A percentile compares a stretch with the other conserved stretches of the same genome.
These are phyloP conservation scores for Cyclotella cryptica DNA, from an alignment of 108 stramenopile genomes.

Conservation along the genomic window DNA sequence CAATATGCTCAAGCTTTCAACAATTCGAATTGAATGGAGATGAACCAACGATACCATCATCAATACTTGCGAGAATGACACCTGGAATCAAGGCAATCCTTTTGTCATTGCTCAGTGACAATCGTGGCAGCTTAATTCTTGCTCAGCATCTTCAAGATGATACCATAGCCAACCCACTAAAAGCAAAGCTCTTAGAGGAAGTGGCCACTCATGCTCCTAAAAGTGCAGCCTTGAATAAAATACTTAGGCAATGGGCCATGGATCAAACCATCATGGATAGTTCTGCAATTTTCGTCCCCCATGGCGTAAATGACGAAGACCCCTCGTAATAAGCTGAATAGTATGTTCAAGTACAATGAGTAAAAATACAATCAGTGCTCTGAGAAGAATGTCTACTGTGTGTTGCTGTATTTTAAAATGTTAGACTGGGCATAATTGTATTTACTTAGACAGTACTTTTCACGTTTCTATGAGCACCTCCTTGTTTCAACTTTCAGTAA, in stretches of 20 bases:
- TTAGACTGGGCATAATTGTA: too few species aligned
- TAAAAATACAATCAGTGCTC: too few species aligned
- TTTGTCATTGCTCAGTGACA: constrained; percentile 23
- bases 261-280: not conserved
- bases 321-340: too few species aligned
- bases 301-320: too few species aligned
- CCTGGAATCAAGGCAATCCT: constrained; percentile 26
- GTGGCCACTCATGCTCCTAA: constrained; percentile 23
- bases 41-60: not conserved
- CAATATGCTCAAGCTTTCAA: not conserved
- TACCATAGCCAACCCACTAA: constrained; percentile 2
- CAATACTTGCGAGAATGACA: constrained; percentile 31
- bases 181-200: constrained; percentile 15
- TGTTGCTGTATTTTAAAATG: too few species aligned
- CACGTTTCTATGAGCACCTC: too few species aligned
- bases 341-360: too few species aligned
- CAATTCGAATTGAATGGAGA: not conserved
- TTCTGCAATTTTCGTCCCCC: not conserved
- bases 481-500: too few species aligned
- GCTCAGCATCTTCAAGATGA: constrained; percentile 29
- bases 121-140: constrained; percentile 43
- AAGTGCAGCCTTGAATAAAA: constrained; percentile 22
- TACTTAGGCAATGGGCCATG: constrained; percentile 12
- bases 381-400: too few species aligned
- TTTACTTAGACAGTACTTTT: too few species aligned